A percentile compares a stretch with the other conserved stretches of the same genome.
Evolutionary conservation across 1,284 basidiomycete species (phyloP).

Genomic region (Sphagnurus paluster): DNA sequence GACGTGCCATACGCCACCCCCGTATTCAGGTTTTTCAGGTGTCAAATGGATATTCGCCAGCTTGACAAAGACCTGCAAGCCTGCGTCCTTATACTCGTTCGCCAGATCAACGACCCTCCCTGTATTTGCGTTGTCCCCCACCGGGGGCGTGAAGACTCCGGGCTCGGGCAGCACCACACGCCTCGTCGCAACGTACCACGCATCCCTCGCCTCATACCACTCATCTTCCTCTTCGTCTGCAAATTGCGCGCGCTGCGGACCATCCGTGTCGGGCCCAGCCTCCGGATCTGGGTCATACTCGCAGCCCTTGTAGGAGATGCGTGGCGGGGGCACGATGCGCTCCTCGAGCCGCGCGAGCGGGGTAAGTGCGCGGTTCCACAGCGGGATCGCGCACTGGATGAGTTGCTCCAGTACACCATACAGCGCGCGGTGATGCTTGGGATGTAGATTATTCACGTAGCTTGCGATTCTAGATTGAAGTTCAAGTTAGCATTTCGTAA

Average conservation of each 20-base stretch:
- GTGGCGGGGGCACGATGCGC: neutral
- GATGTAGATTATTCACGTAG: slow-evolving; percentile 24
- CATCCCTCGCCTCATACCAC: slow-evolving; percentile 11
- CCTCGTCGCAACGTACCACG: slow-evolving; percentile 19
- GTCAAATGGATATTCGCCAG: slow-evolving; percentile 48
- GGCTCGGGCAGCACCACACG: slow-evolving; percentile 19
- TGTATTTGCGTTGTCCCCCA: neutral
- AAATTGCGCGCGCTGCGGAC: slow-evolving; percentile 13
- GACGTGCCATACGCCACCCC: slow-evolving; percentile 38
- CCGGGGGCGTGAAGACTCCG: slow-evolving; percentile 19
- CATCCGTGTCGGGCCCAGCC: slow-evolving; percentile 5
- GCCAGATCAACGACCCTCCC: slow-evolving; percentile 20
- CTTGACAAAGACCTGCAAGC: slow-evolving; percentile 51
- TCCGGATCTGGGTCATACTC: slow-evolving; percentile 25
- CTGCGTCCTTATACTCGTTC: slow-evolving; percentile 19
- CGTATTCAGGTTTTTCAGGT: slow-evolving; percentile 41
- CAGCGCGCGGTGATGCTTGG: slow-evolving; percentile 12
- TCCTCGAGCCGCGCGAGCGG: slow-evolving; percentile 12
- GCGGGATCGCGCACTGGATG: slow-evolving; percentile 17
- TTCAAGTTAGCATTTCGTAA: neutral
- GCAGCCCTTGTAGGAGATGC: slow-evolving; percentile 20
- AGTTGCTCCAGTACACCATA: slow-evolving; percentile 18
- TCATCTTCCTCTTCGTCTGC: slow-evolving; percentile 19
- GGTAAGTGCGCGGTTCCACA: slow-evolving; percentile 22
- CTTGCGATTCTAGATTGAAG: slow-evolving; percentile 14